phyloP scores from a whole-genome alignment of 2,329 filamentous ascomycete species.

The Beauveria pseudobassiana region DNA sequence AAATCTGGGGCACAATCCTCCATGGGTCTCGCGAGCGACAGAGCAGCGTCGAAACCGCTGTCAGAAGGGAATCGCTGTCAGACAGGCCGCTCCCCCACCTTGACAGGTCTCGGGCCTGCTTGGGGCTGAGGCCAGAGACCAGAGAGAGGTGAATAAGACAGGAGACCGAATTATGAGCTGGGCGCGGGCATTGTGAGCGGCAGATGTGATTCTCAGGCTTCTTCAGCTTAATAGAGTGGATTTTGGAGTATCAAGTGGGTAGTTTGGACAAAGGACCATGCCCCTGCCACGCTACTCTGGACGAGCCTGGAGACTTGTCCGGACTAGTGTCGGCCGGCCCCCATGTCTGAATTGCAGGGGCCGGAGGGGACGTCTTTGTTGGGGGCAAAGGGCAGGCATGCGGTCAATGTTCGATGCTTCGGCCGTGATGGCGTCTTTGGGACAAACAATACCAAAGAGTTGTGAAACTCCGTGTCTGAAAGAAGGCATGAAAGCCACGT shows the following conservation, averaged over 20 bases:
- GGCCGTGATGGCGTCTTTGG: background rate
- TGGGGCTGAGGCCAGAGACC: background rate
- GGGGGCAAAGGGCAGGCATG: background rate
- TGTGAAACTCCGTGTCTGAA: background rate
- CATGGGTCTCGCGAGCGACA: background rate
- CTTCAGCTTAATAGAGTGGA: slow-evolving; percentile 1
- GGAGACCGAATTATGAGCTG: background rate
- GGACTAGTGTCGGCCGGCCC: slow-evolving; percentile 3
- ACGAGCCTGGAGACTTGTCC: slow-evolving; percentile 2
- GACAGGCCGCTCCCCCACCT: background rate
- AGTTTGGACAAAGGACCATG: slow-evolving; percentile 10
- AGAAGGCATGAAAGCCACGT: background rate
- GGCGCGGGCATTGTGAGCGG: background rate
- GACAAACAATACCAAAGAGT: background rate
- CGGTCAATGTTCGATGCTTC: background rate
- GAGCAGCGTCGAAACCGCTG: background rate
- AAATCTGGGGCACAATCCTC: background rate
- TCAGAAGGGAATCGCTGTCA: background rate
- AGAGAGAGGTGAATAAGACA: background rate
- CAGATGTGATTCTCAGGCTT: background rate
- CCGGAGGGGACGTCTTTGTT: background rate
- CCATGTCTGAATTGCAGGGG: slow-evolving; percentile 4
- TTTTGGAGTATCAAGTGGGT: background rate
- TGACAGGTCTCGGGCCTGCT: background rate
- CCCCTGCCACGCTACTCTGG: slow-evolving; percentile 8